Percentiles rank a stretch among this genome's conserved stretches.
Conservation (phyloP, 495 filamentous ascomycete genomes). For the Aspergillus sclerotioniger region DNA sequence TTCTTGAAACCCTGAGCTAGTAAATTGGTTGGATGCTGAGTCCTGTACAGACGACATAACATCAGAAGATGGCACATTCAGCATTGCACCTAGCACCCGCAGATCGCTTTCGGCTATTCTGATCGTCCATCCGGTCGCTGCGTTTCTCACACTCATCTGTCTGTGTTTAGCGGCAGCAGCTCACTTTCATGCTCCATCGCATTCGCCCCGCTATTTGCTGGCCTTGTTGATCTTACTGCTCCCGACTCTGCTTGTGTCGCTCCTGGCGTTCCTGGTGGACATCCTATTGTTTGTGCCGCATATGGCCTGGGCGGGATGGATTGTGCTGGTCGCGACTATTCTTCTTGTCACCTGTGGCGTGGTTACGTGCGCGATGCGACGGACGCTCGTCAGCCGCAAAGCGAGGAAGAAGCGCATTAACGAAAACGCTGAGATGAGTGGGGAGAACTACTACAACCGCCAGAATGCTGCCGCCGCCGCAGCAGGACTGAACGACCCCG, state of each 20-base stretch:
- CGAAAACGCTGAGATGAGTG: constrained; percentile 93
- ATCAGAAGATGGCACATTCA: constrained; percentile 53
- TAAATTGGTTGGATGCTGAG: neutral
- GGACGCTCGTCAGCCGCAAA: constrained; percentile 88
- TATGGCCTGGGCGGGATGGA: constrained; percentile 89
- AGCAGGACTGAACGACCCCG: constrained; percentile 31
- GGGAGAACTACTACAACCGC: constrained; percentile 82
- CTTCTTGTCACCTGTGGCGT: constrained; percentile 79
- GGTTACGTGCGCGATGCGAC: constrained; percentile 94
- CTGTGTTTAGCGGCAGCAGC: constrained; percentile 74
- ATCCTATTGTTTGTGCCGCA: constrained; percentile 96
- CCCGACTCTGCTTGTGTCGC: constrained; percentile 76
- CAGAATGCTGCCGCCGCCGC: constrained; percentile 53
- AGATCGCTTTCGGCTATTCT: constrained; percentile 87
- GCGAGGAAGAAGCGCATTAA: constrained; percentile 87
- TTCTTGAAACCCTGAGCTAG: neutral
- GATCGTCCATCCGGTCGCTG: constrained; percentile 89
- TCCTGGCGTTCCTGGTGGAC: constrained; percentile 90
- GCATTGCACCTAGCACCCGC: constrained; percentile 70
- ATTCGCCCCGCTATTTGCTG: constrained; percentile 86
- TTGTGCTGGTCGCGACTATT: constrained; percentile 88
- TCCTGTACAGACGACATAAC: neutral
- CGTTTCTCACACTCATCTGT: constrained; percentile 80
- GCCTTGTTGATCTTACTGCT: constrained; percentile 80
- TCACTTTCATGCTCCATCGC: constrained; percentile 87